Conservation (phyloP, 169 alveolate genomes). For the Plasmodium vivax region DNA sequence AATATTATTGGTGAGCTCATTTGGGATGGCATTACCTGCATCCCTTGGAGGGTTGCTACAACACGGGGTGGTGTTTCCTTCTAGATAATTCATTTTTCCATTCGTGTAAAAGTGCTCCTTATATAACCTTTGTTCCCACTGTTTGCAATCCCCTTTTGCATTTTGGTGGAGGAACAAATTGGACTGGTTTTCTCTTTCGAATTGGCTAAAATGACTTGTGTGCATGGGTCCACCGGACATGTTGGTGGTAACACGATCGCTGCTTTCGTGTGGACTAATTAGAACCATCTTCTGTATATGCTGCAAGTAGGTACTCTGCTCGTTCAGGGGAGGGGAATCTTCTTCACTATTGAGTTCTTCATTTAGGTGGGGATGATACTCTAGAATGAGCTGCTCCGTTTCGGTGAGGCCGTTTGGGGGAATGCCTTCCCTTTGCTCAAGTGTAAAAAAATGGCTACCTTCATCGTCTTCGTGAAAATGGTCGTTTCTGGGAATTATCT, state of each 20-base stretch:
- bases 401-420: not conserved
- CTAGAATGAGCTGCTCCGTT: not conserved
- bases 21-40: not conserved
- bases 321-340: not conserved
- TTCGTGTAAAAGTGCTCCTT: not conserved
- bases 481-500: not conserved
- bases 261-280: not conserved
- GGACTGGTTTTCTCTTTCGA: not conserved
- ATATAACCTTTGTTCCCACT: not conserved
- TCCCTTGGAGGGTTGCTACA: not conserved
- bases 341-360: slow-evolving; percentile 4
- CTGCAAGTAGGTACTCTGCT: not conserved
- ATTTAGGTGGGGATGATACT: not conserved
- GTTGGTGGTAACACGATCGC: not conserved
- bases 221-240: not conserved
- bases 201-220: not conserved
- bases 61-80: not conserved
- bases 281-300: not conserved
- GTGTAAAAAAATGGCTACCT: not conserved
- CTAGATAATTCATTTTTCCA: not conserved
- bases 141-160: slow-evolving; percentile 1
- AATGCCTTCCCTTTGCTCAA: not conserved
- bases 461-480: not conserved
- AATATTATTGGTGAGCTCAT: not conserved
- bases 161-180: not conserved